Evolutionary conservation across 2,329 filamentous ascomycete species (phyloP).

Genomic region (Fusarium burgessii): DNA sequence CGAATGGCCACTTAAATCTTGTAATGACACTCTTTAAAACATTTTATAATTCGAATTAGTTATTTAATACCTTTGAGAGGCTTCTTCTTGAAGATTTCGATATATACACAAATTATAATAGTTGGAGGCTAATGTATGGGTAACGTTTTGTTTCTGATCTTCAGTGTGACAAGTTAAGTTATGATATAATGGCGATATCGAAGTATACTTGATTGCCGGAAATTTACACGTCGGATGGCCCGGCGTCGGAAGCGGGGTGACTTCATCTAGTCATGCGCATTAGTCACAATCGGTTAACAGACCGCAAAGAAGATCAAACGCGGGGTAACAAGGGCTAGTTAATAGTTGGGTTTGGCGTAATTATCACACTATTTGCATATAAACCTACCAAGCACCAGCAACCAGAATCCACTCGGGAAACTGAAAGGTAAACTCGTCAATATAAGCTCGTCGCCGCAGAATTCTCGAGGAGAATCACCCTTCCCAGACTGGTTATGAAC

Average conservation of each 20-base stretch:
- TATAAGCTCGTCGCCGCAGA: not conserved
- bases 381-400: not conserved
- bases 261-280: not conserved
- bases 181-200: not conserved
- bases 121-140: not conserved
- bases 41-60: no score
- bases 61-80: no score
- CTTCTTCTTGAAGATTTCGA: no score
- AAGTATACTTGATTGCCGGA: not conserved
- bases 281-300: not conserved
- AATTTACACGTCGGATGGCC: not conserved
- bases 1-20: no score
- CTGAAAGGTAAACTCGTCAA: not conserved
- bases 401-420: not conserved
- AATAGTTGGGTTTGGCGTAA: not conserved
- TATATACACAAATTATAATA: no score
- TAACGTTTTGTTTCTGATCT: accelerated
- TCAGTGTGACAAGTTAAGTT: not conserved
- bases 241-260: not conserved
- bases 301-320: not conserved
- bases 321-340: not conserved
- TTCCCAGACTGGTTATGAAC: not conserved
- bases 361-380: not conserved
- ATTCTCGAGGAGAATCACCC: not conserved
- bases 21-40: no score